Evolutionary conservation across 2,329 filamentous ascomycete genomes (phyloP), one percentile per base, ranked within the genome.

Genomic region (Cercospora berteroae): DNA sequence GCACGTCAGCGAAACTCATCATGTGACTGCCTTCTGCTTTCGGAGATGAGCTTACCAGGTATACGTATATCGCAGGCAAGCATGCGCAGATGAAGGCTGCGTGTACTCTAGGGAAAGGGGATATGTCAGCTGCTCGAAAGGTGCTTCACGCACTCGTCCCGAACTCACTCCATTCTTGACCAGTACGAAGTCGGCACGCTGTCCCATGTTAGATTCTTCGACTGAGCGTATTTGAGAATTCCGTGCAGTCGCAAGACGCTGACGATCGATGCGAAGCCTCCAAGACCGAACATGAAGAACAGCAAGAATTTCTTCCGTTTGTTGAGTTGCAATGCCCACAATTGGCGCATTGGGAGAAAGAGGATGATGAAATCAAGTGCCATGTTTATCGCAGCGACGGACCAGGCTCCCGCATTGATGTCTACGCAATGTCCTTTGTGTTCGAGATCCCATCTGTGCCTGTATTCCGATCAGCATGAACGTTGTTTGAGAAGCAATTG

Each of bases 281-380:
- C 67, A 5, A 67, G 56, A 8, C 61, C 57, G 25, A 69, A 69
- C 67, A 69, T 69, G 44, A 67, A 31, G 64, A 69, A 67, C 16
- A 67, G 13, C 50, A 63, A 59, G 44, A 67, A 48, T 25, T 69
- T 69, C 52, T 69, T 69, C 9, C 65, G 67, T 18, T 50, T 48
- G 48, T 64, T 69, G 56, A 69, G 62, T 31, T 61, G 33, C 5
- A 67, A 50, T 25, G 36, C 36, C 60, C 55, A 64, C 6, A 67
- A 25, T 16, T 58, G 44, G 13, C 60, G 65, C 27, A 69, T 55
- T 2, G 67, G 67, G 9, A 69, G 58, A 20, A 29, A 36, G 9
- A 69, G 31, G 5, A 64, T 63, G 33, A 61, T 20, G 5, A 69
- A 25, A 20, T 69, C 67, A 23, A 69, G 62, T 8, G 31, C 16